Percentiles rank a stretch among this genome's conserved stretches.
These are phyloP conservation scores for Oligophagozyma castellii DNA, from an alignment of 1,139 yeast species.

Conservation along the genomic window DNA sequence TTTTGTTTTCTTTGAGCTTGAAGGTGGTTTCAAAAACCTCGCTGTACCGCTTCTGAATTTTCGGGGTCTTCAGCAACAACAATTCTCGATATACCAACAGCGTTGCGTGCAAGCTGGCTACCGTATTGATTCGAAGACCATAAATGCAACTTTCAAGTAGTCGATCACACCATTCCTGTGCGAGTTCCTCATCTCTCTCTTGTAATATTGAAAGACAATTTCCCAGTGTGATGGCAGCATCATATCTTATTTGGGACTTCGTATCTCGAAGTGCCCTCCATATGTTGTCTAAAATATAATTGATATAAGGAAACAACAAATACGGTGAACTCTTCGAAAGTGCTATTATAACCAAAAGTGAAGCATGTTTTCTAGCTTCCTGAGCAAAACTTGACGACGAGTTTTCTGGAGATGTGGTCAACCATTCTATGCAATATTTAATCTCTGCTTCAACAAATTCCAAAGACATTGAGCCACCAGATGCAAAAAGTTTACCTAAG, in stretches of 20 bases:
- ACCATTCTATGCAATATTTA: conserved; percentile 81
- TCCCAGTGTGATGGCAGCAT: conserved; percentile 72
- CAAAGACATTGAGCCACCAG: conserved; percentile 80
- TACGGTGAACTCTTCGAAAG: conserved; percentile 84
- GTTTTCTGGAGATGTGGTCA: conserved; percentile 37
- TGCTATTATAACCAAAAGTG: conserved; percentile 70
- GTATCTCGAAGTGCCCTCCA: conserved; percentile 83
- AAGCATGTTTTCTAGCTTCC: conserved; percentile 81
- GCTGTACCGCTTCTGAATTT: conserved; percentile 59
- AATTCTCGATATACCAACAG: conserved; percentile 72
- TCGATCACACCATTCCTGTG: conserved; percentile 61
- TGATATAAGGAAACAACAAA: conserved; percentile 61
- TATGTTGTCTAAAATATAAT: conserved; percentile 68
- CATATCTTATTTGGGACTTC: conserved; percentile 59
- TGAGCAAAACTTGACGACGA: conserved; percentile 46
- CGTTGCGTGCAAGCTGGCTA: conserved; percentile 77
- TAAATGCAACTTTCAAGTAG: conserved; percentile 50
- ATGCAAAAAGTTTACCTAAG: conserved; percentile 74
- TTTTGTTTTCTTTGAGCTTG: conserved; percentile 64
- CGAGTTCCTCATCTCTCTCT: conserved; percentile 59
- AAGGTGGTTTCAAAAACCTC: conserved; percentile 74
- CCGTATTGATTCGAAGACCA: conserved; percentile 35
- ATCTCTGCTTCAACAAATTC: conserved; percentile 91
- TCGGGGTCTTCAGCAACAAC: conserved; percentile 47
- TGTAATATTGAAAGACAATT: conserved; percentile 68